Evolutionary conservation across 169 alveolate species (phyloP).

Genomic region (Plasmodium coatneyi): DNA sequence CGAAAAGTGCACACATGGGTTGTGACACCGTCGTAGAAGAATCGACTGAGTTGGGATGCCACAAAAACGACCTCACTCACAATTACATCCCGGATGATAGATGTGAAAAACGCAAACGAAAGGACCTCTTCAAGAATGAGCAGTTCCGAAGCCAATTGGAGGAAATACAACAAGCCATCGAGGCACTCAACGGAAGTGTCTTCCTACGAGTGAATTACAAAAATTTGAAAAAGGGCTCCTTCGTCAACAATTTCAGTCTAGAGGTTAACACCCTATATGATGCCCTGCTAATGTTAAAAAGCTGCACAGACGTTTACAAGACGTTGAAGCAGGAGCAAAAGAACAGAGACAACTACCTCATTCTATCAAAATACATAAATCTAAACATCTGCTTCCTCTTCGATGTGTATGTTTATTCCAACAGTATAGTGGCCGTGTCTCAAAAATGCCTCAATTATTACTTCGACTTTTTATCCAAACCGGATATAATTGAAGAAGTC

Average conservation of each 20-base stretch:
- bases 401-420: slow-evolving; percentile 48
- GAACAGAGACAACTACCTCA: slow-evolving; percentile 1
- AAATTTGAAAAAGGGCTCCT: slow-evolving; percentile 29
- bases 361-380: slow-evolving; percentile 51
- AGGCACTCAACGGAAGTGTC: slow-evolving; percentile 33
- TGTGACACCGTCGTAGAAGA: background rate
- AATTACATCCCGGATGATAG: background rate
- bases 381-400: slow-evolving; percentile 51
- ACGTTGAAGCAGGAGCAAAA: slow-evolving; percentile 3
- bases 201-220: slow-evolving; percentile 43
- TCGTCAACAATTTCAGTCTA: slow-evolving; percentile 27
- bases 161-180: slow-evolving; percentile 12
- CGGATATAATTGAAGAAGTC: slow-evolving; percentile 14
- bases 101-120: background rate
- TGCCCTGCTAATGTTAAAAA: slow-evolving; percentile 36
- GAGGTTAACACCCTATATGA: slow-evolving; percentile 65
- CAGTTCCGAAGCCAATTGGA: slow-evolving; percentile 25
- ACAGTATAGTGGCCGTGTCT: slow-evolving; percentile 23
- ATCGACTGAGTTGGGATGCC: background rate
- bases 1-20: background rate
- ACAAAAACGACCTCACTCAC: background rate
- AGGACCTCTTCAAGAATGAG: slow-evolving; percentile 9
- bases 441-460: slow-evolving; percentile 55
- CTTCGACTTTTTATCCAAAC: slow-evolving; percentile 16
- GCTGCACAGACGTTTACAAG: slow-evolving; percentile 54